Conservation (phyloP, 495 filamentous ascomycete genomes). For the Clohesyomyces aquaticus region DNA sequence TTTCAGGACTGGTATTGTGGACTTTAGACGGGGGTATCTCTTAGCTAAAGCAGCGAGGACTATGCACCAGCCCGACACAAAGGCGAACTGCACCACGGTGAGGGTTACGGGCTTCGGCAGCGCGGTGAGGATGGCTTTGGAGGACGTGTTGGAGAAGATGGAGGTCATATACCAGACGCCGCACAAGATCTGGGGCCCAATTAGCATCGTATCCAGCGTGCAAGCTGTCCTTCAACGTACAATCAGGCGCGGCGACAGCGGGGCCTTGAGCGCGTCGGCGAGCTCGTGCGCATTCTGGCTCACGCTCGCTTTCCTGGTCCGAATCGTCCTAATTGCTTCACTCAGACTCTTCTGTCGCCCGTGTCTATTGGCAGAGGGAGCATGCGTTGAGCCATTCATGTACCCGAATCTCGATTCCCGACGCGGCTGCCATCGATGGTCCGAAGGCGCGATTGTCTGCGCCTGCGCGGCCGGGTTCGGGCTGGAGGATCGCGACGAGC, state of each 20-base stretch:
- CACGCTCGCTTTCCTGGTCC: constrained; percentile 76
- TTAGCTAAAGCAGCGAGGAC: constrained; percentile 72
- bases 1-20: constrained; percentile 73
- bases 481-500: constrained; percentile 34
- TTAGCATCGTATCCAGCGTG: constrained; percentile 18
- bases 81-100: constrained; percentile 92
- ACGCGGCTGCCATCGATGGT: constrained; percentile 57
- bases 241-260: constrained; percentile 82
- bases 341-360: constrained; percentile 79
- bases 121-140: constrained; percentile 93
- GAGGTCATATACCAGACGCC: constrained; percentile 92
- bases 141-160: constrained; percentile 94
- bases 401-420: constrained; percentile 55
- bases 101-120: constrained; percentile 91
- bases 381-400: constrained; percentile 54
- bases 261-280: constrained; percentile 85
- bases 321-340: constrained; percentile 80
- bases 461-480: constrained; percentile 16
- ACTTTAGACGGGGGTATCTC: constrained; percentile 67
- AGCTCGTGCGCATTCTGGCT: constrained; percentile 92
- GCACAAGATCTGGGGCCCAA: constrained; percentile 67
- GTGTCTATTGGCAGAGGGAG: constrained; percentile 52
- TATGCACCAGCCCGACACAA: constrained; percentile 88
- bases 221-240: constrained; percentile 58
- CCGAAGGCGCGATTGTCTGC: constrained; percentile 29